Conservation (phyloP, 2,329 filamentous ascomycete genomes). For the Fusarium mangiferae region DNA sequence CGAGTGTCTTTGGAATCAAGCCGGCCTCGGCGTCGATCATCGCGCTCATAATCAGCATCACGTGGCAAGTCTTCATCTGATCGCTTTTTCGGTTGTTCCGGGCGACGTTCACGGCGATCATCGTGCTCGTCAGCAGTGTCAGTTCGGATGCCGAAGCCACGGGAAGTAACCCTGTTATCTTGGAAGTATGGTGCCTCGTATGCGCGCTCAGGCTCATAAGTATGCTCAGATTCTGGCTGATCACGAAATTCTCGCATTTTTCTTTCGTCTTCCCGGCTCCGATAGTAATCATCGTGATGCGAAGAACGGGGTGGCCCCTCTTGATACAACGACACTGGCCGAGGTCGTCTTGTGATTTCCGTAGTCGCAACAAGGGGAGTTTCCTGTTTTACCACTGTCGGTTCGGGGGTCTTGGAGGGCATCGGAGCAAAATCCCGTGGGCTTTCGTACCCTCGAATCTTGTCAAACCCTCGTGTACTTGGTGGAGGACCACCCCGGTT, state of each 20-base stretch:
- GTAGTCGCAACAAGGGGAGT: conserved; percentile 16
- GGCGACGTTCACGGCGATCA: conserved; percentile 54
- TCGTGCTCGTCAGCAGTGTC: conserved; percentile 52
- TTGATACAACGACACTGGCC: conserved; percentile 65
- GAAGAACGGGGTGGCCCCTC: conserved; percentile 57
- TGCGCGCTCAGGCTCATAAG: conserved; percentile 40
- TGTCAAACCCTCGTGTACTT: conserved; percentile 76
- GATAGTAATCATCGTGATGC: conserved; percentile 61
- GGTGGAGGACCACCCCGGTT: conserved; percentile 68
- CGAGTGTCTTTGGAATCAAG: conserved; percentile 41
- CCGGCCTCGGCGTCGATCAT: conserved; percentile 44
- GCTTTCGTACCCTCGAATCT: conserved; percentile 65
- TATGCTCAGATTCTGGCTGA: conserved; percentile 49
- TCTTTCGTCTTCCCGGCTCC: conserved; percentile 60
- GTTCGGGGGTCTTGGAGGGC: conserved; percentile 53
- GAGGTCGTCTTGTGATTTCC: conserved; percentile 47
- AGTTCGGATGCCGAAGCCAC: conserved; percentile 65
- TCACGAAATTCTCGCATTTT: conserved; percentile 56
- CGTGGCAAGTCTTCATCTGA: conserved; percentile 47
- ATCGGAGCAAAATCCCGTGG: conserved; percentile 56
- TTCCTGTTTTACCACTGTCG: conserved; percentile 40
- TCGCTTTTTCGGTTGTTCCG: conserved; percentile 46
- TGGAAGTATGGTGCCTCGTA: conserved; percentile 51
- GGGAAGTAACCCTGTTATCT: conserved; percentile 58
- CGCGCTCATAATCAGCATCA: conserved; percentile 44